These are phyloP conservation scores for Globisporangium abappressorium DNA, from an alignment of 352 stramenopile species.

Conservation along the genomic window DNA sequence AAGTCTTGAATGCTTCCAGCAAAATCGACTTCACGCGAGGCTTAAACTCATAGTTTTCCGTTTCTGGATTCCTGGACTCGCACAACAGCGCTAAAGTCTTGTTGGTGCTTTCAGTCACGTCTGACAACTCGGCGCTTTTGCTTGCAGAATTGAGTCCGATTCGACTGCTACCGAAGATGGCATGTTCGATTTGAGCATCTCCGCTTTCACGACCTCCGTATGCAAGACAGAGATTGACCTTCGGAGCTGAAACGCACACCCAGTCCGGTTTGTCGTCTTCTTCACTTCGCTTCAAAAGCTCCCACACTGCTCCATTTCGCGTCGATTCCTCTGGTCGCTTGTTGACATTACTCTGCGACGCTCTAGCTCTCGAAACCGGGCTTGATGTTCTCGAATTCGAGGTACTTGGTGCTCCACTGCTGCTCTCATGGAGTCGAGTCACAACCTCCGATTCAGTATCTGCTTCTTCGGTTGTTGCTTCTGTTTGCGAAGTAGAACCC, in stretches of 20 bases:
- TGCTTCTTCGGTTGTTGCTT: neutral
- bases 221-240: slow-evolving; percentile 42
- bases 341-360: neutral
- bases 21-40: slow-evolving; percentile 24
- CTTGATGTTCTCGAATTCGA: slow-evolving; percentile 17
- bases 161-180: slow-evolving; percentile 5
- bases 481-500: slow-evolving; percentile 5
- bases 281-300: slow-evolving; percentile 26
- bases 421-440: slow-evolving; percentile 3
- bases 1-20: slow-evolving; percentile 42
- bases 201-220: slow-evolving; percentile 36
- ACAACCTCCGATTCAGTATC: neutral
- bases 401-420: slow-evolving; percentile 1
- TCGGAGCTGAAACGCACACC: slow-evolving; percentile 34
- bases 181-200: slow-evolving; percentile 12
- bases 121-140: slow-evolving; percentile 1
- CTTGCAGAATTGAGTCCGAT: neutral
- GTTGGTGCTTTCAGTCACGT: slow-evolving; percentile 2
- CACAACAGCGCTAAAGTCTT: slow-evolving; percentile 4
- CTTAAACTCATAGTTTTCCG: slow-evolving; percentile 27
- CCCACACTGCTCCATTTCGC: slow-evolving; percentile 12
- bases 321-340: slow-evolving; percentile 10
- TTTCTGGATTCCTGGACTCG: slow-evolving; percentile 14
- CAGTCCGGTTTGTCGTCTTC: slow-evolving; percentile 27
- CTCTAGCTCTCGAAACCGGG: slow-evolving; percentile 4